phyloP scores from a whole-genome alignment of 1,284 basidiomycete genomes.

The Ustilago xerochloae region DNA sequence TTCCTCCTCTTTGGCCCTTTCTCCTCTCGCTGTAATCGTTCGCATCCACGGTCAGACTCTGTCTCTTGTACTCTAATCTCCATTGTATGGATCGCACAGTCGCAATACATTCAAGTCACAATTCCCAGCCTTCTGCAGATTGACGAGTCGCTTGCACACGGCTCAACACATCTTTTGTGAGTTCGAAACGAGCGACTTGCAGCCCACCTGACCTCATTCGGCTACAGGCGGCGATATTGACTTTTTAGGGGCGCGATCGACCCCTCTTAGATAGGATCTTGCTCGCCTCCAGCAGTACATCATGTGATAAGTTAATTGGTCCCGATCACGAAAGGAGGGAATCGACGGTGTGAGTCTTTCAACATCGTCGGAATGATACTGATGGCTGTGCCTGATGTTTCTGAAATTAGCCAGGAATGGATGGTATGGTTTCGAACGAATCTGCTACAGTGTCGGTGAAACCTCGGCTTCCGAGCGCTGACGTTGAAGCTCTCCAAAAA shows the following conservation, averaged over 20 bases:
- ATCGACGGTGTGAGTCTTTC: not conserved
- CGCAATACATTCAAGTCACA: constrained; percentile 6
- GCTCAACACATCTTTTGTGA: too few relatives aligned
- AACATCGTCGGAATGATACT: not conserved
- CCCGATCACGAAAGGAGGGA: too few relatives aligned
- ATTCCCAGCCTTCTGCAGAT: not conserved
- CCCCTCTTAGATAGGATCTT: not conserved
- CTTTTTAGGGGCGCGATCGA: not conserved
- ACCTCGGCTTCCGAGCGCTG: not conserved
- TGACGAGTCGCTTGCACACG: too few relatives aligned
- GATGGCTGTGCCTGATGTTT: not conserved
- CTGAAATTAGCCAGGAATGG: not conserved
- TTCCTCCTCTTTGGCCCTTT: not conserved
- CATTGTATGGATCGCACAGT: not conserved
- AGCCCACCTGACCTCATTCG: too few relatives aligned
- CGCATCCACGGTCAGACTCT: too few relatives aligned
- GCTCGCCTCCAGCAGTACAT: not conserved
- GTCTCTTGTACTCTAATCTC: constrained; percentile 6
- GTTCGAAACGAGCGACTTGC: not conserved
- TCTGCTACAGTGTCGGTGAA: too few relatives aligned
- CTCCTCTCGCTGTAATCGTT: not conserved
- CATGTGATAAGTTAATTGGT: not conserved
- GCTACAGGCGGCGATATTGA: not conserved
- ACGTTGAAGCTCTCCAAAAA: not conserved
- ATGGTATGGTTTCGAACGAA: not conserved